Base-by-base conservation (phyloP, 129 eudicot species). In the Ambrosia artemisiifolia region DNA sequence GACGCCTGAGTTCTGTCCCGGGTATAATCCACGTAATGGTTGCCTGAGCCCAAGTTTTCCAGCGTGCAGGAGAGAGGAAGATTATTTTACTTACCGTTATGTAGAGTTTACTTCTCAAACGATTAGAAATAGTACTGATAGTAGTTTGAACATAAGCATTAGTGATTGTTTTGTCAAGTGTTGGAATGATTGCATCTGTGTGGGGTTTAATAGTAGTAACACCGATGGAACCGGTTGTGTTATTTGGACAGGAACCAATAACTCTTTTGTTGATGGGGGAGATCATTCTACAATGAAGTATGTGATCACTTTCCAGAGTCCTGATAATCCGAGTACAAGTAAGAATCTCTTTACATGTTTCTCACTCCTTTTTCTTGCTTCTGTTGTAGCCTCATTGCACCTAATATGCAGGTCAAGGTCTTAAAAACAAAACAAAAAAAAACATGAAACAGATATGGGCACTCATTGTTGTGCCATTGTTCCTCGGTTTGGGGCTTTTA, bases 401-500 rank as follows among this genome's bases (percentile, higher is more conserved):
- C 12, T 10, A 61, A 63, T 35, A 56, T 56, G 35, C n/a, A n/a
- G n/a, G 56, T 11, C 16, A 11, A 10, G 11, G 8, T 64, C 49
- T 43, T 56, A 65, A 57, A 66, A 66, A 38, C 38, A 10, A 28
- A 68, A 17, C 30, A 50, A 5, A 61, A 70, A 75, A 73, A 47
- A 13, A 36, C 66, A 78, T 6, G 28, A 64, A 6, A 5, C 16
- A 46, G 72, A 43, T 65, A 65, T 34, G 75, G 77, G 32, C 62
- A 13, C 50, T 67, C 3, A 14, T 46, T 50, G 53, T 65, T 44
- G 62, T 67, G 14, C 50, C 50, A 11, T 11, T 46, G 50, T 7
- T 83, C 11, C 67, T 73, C 28, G 0, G 53, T 47, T 69, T 72
- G 48, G 74, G 73, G 16, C 7, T 70, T 32, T 63, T 78, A 11